Conservation (phyloP, 1,139 yeast genomes). For the Blastobotrys raffinosifermentans region DNA sequence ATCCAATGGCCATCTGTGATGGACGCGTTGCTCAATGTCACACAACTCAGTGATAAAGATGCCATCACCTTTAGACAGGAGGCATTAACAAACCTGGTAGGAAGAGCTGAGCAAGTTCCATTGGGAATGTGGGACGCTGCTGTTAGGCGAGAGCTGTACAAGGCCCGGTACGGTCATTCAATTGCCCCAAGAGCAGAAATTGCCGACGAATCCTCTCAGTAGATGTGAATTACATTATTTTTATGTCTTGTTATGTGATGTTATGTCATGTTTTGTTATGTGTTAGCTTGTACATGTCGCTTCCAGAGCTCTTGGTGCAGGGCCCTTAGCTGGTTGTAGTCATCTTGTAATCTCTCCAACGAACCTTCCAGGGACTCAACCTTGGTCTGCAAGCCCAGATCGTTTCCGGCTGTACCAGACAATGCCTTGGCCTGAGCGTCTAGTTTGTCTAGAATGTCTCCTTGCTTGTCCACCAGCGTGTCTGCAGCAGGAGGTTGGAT, state of each 20-base stretch:
- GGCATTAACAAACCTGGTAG: slow-evolving; percentile 19
- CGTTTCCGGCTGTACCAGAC: no score
- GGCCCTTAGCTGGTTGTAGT: slow-evolving; percentile 19
- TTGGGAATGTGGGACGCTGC: slow-evolving; percentile 23
- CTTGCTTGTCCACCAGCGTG: no score
- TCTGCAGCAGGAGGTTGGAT: no score
- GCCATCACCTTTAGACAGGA: slow-evolving; percentile 19
- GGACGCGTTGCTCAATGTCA: slow-evolving; percentile 19
- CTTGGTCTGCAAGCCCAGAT: slow-evolving; percentile 20
- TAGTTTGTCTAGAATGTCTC: no score
- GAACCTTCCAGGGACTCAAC: slow-evolving; percentile 24
- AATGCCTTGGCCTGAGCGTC: no score
- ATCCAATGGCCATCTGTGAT: slow-evolving; percentile 25
- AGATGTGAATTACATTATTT: background rate
- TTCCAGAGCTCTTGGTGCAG: slow-evolving; percentile 28
- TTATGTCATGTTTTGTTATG: background rate
- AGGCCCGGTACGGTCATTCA: slow-evolving; percentile 15
- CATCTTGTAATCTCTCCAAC: slow-evolving; percentile 17
- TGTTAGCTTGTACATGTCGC: slow-evolving; percentile 14
- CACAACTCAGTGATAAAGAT: slow-evolving; percentile 20
- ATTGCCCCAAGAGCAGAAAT: slow-evolving; percentile 18
- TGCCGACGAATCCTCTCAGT: slow-evolving; percentile 19
- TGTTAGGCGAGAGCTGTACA: slow-evolving; percentile 17
- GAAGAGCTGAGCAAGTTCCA: slow-evolving; percentile 11
- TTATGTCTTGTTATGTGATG: background rate